Evolutionary conservation across 2,329 filamentous ascomycete genomes (phyloP).

Genomic region (Aspergillus eucalypticola): DNA sequence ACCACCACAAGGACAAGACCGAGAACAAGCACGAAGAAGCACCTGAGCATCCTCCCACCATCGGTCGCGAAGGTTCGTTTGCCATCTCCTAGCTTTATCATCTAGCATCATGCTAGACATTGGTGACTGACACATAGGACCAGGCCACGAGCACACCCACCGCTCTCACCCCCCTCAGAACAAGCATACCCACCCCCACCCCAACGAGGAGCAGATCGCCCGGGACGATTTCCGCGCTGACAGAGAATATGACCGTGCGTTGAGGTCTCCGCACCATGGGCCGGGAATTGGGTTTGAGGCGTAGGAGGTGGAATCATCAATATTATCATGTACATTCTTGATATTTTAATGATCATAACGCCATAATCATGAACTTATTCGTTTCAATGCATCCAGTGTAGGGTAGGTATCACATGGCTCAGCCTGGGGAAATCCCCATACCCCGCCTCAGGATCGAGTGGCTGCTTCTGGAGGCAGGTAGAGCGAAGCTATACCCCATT

Average conservation of each 20-base stretch:
- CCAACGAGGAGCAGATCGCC: background rate
- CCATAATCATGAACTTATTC: too few species aligned
- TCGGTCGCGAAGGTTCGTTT: background rate
- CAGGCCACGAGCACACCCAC: background rate
- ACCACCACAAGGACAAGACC: background rate
- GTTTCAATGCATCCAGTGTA: too few species aligned
- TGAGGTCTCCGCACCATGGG: slow-evolving; percentile 5
- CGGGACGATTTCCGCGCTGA: background rate
- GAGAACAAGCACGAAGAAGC: background rate
- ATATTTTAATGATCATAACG: too few species aligned
- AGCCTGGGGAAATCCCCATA: too few species aligned
- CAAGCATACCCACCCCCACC: background rate
- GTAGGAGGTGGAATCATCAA: background rate
- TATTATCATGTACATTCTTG: background rate
- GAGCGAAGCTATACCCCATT: background rate
- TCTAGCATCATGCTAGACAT: background rate
- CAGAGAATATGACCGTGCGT: background rate
- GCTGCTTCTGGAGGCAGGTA: background rate
- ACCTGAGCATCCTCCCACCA: background rate
- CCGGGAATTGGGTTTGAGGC: slow-evolving; percentile 1
- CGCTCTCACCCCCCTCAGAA: background rate
- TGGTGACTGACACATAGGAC: too few species aligned
- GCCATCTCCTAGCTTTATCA: background rate
- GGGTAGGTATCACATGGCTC: too few species aligned
- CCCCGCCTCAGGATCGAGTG: too few species aligned